phyloP scores from a whole-genome alignment of 345 rosid genomes.

The Syzygium aromaticum region DNA sequence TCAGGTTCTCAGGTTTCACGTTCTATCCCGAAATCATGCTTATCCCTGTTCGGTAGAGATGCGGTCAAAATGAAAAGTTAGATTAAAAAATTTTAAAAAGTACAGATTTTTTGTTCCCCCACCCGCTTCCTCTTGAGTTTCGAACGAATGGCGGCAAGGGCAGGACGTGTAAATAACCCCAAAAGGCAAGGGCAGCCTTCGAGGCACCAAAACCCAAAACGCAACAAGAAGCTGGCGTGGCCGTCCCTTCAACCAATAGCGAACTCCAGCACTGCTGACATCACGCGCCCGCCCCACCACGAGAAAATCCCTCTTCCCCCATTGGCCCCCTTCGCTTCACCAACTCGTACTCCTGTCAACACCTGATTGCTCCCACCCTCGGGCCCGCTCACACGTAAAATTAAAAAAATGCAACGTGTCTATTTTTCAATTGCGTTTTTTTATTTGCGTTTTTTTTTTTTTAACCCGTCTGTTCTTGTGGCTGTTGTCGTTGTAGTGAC shows the following conservation, averaged over 20 bases:
- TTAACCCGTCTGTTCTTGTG: neutral
- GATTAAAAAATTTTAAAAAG: neutral
- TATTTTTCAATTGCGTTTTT: neutral
- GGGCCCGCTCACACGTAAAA: conserved; percentile 9
- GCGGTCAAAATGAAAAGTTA: neutral
- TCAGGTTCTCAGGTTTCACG: too few species aligned
- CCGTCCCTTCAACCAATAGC: conserved; percentile 3
- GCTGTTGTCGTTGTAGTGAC: neutral
- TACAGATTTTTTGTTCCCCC: neutral
- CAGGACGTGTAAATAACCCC: conserved; percentile 3
- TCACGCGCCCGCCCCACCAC: neutral
- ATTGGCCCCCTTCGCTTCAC: neutral
- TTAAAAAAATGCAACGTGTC: neutral
- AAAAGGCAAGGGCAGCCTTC: neutral
- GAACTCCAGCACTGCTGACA: neutral
- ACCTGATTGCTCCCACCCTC: conserved; percentile 8
- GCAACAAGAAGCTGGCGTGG: neutral
- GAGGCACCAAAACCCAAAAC: neutral
- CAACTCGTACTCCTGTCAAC: conserved; percentile 17
- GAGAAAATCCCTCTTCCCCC: neutral
- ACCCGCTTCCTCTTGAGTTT: neutral
- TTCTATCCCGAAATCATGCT: too few species aligned
- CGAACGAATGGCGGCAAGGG: conserved; percentile 7
- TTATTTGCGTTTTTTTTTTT: neutral
- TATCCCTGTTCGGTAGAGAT: neutral